Evolutionary conservation across 1,284 basidiomycete genomes (phyloP), one percentile per base, ranked within the genome.

Genomic region (Moesziomyces sp.): DNA sequence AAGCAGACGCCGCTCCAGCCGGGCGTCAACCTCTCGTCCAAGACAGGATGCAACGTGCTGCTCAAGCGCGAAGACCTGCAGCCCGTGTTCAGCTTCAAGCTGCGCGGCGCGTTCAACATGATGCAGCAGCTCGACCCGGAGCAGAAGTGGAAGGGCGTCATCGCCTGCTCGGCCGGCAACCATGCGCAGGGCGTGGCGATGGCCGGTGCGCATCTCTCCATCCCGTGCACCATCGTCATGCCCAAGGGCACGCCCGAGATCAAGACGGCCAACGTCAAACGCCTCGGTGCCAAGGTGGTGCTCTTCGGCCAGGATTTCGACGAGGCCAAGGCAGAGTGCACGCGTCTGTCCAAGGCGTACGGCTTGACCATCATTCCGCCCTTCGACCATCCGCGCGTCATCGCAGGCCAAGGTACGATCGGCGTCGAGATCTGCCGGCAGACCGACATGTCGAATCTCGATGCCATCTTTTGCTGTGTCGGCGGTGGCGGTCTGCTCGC

Each of bases 171-270:
- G 82, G 97, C 84, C 93, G 96, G 97, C 21, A 99, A 99, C 83
- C 97, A 99, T 85, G 97, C 97, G 0, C 97, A 99, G 85, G 97
- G 97, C 28, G 97, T 99, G 43, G 97, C 97, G 2, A 88, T 99
- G 56, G 94, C 96, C 10, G 94, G 94, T 13, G 87, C 90, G 42
- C 90, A 90, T 56, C 89, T 99, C 35, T 89, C 89, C 47, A 92
- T 99, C 67, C 93, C 95, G 4, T 97, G 94, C 77, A 97, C 95
- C 14, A 98, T 99, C 76, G 93, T 99, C 74, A 99, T 99, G 97
- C 97, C 97, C 0, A 87, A 91, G 34, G 94, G 91, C 21, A 99
- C 97, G 0, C 97, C 97, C 0, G 89, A 91, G 46, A 99, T 99
- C 88, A 99, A 99, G 86, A 93, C 95, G 81, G 88, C 90, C 67